A percentile compares a stretch with the other conserved stretches of the same genome.
phyloP scores from a whole-genome alignment of 305 asterid species.

The Fraxinus velutina region DNA sequence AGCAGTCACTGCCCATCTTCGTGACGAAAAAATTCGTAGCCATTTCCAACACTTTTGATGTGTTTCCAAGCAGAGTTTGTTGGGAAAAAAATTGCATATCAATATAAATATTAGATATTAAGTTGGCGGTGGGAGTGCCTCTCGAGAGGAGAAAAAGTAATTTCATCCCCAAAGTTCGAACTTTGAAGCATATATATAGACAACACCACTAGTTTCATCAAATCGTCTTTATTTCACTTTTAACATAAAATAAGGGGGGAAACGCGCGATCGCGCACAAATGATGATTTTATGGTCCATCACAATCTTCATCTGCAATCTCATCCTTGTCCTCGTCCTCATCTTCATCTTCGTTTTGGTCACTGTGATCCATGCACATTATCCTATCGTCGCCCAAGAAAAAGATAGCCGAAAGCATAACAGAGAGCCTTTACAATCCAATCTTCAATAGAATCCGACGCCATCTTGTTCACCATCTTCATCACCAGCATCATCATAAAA shows the following conservation, averaged over 20 bases:
- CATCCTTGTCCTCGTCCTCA: not conserved
- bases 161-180: not conserved
- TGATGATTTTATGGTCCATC: not conserved
- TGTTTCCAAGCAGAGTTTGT: no score
- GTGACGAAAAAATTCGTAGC: not conserved
- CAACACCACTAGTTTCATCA: not conserved
- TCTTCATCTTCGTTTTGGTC: not conserved
- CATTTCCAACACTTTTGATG: no score
- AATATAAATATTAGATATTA: no score
- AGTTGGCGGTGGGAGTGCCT: not conserved
- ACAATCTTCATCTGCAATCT: not conserved
- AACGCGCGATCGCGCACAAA: not conserved
- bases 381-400: constrained; percentile 24
- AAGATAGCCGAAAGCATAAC: constrained; percentile 24
- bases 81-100: no score
- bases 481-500: constrained; percentile 27
- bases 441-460: constrained; percentile 43
- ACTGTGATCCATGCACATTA: constrained; percentile 6
- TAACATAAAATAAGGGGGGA: not conserved
- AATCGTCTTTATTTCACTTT: not conserved
- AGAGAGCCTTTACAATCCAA: constrained; percentile 39
- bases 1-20: not conserved
- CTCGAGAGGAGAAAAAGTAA: not conserved
- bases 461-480: constrained; percentile 37
- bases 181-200: not conserved